Evolutionary conservation across 1,284 basidiomycete species (phyloP), one percentile per base, ranked within the genome.

Genomic region (Vanrija sp.): DNA sequence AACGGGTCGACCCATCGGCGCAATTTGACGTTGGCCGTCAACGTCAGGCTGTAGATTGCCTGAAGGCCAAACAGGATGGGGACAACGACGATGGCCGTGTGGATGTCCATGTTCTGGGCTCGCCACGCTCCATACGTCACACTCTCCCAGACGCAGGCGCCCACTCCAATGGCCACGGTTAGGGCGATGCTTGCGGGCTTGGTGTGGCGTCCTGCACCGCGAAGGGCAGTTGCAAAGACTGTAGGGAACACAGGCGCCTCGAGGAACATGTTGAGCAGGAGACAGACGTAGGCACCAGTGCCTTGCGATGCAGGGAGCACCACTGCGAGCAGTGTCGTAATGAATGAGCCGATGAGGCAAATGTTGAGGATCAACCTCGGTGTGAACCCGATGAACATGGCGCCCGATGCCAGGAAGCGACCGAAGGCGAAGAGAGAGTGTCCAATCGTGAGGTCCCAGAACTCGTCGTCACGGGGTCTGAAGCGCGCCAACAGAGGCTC

Each of bases 241-340:
- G 68, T 65, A 6, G 75, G 75, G 61, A 77, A 75, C 25, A 75
- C 71, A 25, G 73, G 64, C 5, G 67, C 62, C 58, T 77, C 69
- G 59, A 75, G 75, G 55, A 75, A 71, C 43, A 65, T 58, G 49
- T 65, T 50, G 4, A 77, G 62, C 26, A 75, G 62, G 23, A 73
- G 61, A 29, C 60, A 54, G 9, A 53, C 62, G 25, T 66, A 54
- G 1, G 66, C 50, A 12, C 60, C 64, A n/a, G 56, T 58, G n/a
- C 65, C 63, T 0, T 34, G 48, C 10, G 34, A 34, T 0, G 43
- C 43, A 0, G 66, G 62, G 1, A 76, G 58, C 5, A 69, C 51
- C 10, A 69, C 62, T 1, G 66, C 56, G 40, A 73, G 53, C 3
- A 72, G 46, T 2, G 66, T 58, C n/a, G 64, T 65, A 49, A 72